Conservation (phyloP, 2,329 filamentous ascomycete species). For the Trichoderma atroviride region DNA sequence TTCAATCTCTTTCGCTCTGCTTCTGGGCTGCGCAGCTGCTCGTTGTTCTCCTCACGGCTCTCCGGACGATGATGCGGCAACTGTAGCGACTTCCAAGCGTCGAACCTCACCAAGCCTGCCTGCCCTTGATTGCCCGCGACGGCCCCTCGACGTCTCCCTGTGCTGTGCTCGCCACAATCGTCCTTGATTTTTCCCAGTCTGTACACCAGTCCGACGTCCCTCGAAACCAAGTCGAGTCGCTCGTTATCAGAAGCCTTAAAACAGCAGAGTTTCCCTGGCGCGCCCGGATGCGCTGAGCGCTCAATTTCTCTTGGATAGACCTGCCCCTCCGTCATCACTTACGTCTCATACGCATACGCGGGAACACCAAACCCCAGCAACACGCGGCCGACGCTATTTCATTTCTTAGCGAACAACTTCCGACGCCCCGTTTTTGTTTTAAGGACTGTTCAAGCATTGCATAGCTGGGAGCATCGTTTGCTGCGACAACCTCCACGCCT, state of each 20-base stretch:
- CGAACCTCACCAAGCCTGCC: not conserved
- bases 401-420: slow-evolving; percentile 16
- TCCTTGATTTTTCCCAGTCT: not conserved
- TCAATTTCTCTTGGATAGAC: slow-evolving; percentile 11
- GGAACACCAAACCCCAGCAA: slow-evolving; percentile 2
- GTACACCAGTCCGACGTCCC: slow-evolving; percentile 4
- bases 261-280: slow-evolving; percentile 4
- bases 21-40: slow-evolving; percentile 2
- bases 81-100: slow-evolving; percentile 12
- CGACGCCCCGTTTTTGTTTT: not conserved
- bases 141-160: not conserved
- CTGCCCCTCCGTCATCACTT: slow-evolving; percentile 23
- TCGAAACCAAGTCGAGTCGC: not conserved
- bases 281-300: slow-evolving; percentile 11
- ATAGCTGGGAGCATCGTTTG: not conserved
- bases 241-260: slow-evolving; percentile 7
- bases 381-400: slow-evolving; percentile 15
- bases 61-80: slow-evolving; percentile 5
- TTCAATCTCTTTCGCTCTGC: slow-evolving; percentile 4
- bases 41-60: not conserved
- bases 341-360: not conserved
- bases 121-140: not conserved
- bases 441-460: not conserved
- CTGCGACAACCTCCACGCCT: not conserved
- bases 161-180: not conserved